These are phyloP conservation scores for Paraconiothyrium brasiliense DNA, from an alignment of 2,329 filamentous ascomycete genomes.

Conservation along the genomic window DNA sequence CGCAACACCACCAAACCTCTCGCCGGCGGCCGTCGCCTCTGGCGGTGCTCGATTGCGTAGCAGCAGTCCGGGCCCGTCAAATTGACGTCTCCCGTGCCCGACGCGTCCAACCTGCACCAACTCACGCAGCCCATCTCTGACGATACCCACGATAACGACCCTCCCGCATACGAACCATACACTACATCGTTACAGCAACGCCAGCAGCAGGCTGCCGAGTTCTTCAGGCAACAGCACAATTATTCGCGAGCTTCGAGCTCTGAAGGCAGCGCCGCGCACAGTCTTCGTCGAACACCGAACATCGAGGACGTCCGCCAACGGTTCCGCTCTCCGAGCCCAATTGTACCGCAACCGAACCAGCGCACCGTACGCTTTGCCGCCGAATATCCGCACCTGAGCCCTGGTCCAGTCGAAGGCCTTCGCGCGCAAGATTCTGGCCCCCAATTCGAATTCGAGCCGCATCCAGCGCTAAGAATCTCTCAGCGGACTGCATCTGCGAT, in stretches of 20 bases:
- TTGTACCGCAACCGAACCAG: conserved; percentile 45
- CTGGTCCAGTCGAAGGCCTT: conserved; percentile 42
- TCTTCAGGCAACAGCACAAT: conserved; percentile 45
- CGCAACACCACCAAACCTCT: conserved; percentile 11
- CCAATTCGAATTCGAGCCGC: conserved; percentile 52
- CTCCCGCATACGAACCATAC: conserved; percentile 44
- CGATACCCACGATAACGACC: conserved; percentile 52
- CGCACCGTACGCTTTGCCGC: conserved; percentile 47
- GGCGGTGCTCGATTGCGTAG: conserved; percentile 20
- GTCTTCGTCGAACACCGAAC: conserved; percentile 63
- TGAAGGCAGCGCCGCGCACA: conserved; percentile 59
- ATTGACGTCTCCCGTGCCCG: conserved; percentile 18
- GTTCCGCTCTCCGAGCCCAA: conserved; percentile 53
- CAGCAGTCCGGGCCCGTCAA: conserved; percentile 19
- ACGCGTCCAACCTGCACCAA: conserved; percentile 18
- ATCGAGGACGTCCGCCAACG: conserved; percentile 57
- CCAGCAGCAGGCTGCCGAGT: conserved; percentile 52
- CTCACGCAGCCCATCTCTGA: conserved; percentile 35
- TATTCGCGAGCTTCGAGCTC: conserved; percentile 62
- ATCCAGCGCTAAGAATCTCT: conserved; percentile 75
- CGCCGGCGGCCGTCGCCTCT: conserved; percentile 15
- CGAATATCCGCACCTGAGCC: conserved; percentile 38
- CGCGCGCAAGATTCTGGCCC: conserved; percentile 27
- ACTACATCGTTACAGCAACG: conserved; percentile 53
- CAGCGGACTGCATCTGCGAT: conserved; percentile 88